A percentile compares a stretch with the other conserved stretches of the same genome.
Evolutionary conservation across 2,329 filamentous ascomycete genomes (phyloP).

Genomic region (Epichloe elymi): DNA sequence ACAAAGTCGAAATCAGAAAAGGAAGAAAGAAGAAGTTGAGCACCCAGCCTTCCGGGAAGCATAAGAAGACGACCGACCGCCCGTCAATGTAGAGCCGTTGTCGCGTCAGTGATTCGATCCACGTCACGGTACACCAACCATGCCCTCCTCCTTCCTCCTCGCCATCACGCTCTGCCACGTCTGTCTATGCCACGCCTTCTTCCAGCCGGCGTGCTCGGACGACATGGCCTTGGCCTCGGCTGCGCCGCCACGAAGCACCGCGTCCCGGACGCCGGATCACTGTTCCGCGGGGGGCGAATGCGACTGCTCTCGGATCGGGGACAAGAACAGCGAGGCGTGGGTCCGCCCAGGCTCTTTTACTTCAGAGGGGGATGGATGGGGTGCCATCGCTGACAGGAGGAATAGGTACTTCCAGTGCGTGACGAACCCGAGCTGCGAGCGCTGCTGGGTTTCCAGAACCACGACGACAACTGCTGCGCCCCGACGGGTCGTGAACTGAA

Average conservation of each 20-base stretch:
- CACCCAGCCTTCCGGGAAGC: too few species aligned
- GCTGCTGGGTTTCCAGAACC: conserved; percentile 7
- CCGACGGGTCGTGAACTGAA: not conserved
- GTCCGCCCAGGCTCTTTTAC: not conserved
- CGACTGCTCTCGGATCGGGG: conserved; percentile 15
- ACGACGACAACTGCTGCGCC: not conserved
- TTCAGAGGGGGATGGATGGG: not conserved
- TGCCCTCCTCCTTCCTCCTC: too few species aligned
- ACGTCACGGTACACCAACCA: too few species aligned
- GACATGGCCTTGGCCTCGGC: too few species aligned
- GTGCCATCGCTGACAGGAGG: too few species aligned
- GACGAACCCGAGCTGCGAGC: conserved; percentile 19
- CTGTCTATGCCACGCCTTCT: not conserved
- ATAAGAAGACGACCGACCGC: too few species aligned
- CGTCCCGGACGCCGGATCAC: not conserved
- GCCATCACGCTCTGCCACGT: too few species aligned
- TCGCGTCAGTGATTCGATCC: too few species aligned
- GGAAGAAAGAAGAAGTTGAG: too few species aligned
- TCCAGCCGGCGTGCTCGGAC: not conserved
- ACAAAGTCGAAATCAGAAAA: too few species aligned
- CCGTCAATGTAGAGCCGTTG: too few species aligned
- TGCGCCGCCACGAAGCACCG: too few species aligned
- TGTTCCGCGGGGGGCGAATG: conserved; percentile 15
- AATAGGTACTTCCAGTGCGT: conserved; percentile 22
- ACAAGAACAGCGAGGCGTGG: conserved; percentile 19